Percentiles rank a stretch among this genome's conserved stretches.
Conservation (phyloP, 192 early-diverging fungal species). For the Coemansia sp. region DNA sequence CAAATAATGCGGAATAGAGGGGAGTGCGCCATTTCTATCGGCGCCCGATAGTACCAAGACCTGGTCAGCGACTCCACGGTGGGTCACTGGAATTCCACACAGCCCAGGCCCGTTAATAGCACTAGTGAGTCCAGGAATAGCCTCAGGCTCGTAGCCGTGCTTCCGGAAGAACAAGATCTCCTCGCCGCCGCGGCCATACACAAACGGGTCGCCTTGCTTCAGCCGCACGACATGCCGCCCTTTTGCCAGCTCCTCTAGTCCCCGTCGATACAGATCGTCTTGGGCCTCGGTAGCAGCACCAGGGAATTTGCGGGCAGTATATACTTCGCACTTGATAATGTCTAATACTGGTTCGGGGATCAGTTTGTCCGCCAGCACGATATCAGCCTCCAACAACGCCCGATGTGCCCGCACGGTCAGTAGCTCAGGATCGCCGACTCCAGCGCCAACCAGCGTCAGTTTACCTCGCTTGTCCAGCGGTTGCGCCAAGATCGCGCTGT, state of each 20-base stretch:
- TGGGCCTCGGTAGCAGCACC: conserved; percentile 74
- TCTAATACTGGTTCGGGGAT: conserved; percentile 65
- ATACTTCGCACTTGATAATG: conserved; percentile 59
- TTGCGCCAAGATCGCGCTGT: not conserved
- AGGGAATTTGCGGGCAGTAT: conserved; percentile 70
- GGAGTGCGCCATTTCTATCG: conserved; percentile 75
- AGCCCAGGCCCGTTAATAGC: conserved; percentile 75
- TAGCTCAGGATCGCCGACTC: conserved; percentile 81
- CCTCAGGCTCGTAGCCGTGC: conserved; percentile 69
- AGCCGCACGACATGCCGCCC: conserved; percentile 79
- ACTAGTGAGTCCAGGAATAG: conserved; percentile 80
- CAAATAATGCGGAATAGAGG: conserved; percentile 69
- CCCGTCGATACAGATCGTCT: conserved; percentile 74
- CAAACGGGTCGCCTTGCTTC: conserved; percentile 92
- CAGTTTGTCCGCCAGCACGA: conserved; percentile 83
- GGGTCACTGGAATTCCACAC: conserved; percentile 82
- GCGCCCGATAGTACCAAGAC: conserved; percentile 83
- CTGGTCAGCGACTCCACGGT: conserved; percentile 85
- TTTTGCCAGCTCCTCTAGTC: conserved; percentile 66
- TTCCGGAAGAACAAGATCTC: conserved; percentile 76
- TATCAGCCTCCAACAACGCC: conserved; percentile 70
- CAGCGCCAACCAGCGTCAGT: conserved; percentile 78
- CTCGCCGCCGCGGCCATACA: conserved; percentile 93
- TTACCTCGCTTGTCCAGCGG: conserved; percentile 35
- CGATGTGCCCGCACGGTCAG: conserved; percentile 73